These are phyloP conservation scores for Thraustochytrium sp. DNA, from an alignment of 352 stramenopile genomes.

Conservation along the genomic window DNA sequence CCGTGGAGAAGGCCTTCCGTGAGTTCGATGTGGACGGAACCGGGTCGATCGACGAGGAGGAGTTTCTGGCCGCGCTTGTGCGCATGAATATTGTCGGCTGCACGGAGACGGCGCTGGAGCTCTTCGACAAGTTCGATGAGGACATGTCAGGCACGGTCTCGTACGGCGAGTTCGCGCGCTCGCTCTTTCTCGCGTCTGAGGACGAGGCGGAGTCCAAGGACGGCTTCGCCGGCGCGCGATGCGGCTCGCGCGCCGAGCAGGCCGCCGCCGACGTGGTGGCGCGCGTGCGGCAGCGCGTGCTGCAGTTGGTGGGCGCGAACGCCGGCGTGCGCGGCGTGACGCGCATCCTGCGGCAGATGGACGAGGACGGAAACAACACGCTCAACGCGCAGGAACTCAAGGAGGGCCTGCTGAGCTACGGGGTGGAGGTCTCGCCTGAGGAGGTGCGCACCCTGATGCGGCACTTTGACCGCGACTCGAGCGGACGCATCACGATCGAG, in stretches of 20 bases:
- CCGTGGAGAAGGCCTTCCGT: conserved; percentile 61
- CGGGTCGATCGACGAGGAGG: conserved; percentile 70
- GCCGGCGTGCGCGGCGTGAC: conserved; percentile 61
- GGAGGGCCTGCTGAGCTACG: conserved; percentile 28
- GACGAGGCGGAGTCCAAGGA: not conserved
- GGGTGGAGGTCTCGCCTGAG: conserved; percentile 51
- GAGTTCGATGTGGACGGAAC: conserved; percentile 67
- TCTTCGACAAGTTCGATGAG: conserved; percentile 77
- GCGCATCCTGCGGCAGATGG: conserved; percentile 70
- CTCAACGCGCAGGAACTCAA: conserved; percentile 66
- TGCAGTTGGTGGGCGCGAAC: not conserved
- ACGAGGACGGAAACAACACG: conserved; percentile 72
- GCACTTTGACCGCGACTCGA: conserved; percentile 57
- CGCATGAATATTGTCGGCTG: conserved; percentile 78
- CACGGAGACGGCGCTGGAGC: conserved; percentile 67
- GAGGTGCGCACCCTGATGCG: conserved; percentile 58
- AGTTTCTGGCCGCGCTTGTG: conserved; percentile 74
- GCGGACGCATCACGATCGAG: conserved; percentile 46
- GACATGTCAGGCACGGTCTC: conserved; percentile 24
- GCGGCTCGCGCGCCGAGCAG: not conserved
- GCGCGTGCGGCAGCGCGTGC: not conserved
- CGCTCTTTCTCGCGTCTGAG: not conserved
- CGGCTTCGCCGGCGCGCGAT: not conserved
- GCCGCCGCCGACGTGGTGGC: not conserved
- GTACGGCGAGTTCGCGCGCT: conserved; percentile 19